Base-by-base conservation (phyloP, 768 basidiomycete species). In the Hirschioporus abietinus region DNA sequence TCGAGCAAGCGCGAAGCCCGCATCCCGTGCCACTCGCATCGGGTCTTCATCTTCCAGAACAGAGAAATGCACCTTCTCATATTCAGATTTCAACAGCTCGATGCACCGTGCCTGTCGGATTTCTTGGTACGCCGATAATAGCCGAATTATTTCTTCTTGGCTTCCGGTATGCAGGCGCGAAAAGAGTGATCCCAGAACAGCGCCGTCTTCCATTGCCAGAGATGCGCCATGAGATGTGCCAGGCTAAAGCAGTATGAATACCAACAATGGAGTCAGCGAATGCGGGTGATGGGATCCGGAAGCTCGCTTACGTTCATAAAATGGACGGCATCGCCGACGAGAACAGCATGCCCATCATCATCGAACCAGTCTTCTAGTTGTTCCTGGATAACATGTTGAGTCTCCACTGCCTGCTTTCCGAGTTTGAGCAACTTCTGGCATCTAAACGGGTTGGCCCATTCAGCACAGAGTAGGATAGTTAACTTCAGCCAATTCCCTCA, bases 171-270 rank as follows among this genome's bases (percentile, higher is more conserved):
- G 76, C 4, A 89, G 77, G 63, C 82, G 81, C 25, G 84, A 80
- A 72, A 89, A 88, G 24, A 89, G 80, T 61, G 78, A 82, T n/a
- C 83, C 86, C 18, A 89, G 74, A 5, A 84, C 82, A 65, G 86
- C 84, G 0, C 86, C 86, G 68, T 89, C 89, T 75, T 90, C 88
- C 25, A 89, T 76, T 4, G 79, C 79, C 65, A 88, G 77, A 12
- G 81, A 81, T 0, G 83, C 78, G 26, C 80, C 79, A 72, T 88
- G 83, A 34, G 81, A 79, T 1, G 82, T 82, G 35, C 82, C 80
- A 23, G 86, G 86, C 87, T 88, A 15, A 8, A 25, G 60, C 17
- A 23, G 60, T 34, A 15, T 9, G 24, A 34, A 8, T 5, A 25
- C 9, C 24, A 25, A 8, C 20, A 52, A 5, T 15, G 42, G 3